Base-by-base conservation (phyloP, 2,329 filamentous ascomycete species). In the Fusarium sublunatum region DNA sequence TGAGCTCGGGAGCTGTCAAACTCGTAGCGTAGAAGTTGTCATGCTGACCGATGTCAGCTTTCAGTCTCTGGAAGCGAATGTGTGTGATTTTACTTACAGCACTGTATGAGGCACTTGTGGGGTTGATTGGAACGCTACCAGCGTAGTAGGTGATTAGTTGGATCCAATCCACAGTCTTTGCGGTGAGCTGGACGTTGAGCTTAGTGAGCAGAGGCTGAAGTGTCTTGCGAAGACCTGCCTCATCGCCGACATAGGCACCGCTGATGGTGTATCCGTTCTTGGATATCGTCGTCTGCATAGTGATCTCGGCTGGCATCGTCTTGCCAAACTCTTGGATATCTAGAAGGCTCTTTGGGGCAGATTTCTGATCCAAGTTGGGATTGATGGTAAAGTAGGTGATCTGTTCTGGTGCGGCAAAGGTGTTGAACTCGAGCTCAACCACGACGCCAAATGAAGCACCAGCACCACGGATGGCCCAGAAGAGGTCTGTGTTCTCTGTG, bases 11-110 rank as follows among this genome's bases (percentile, higher is more conserved):
- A 0, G 72, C 68, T 12, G 67, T 54, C 2, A 75, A 34, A 29
- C 74, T 75, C 19, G 71, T 72, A 1, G 73, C 71, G 8, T 75
- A 75, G 13, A 75, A 73, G 24, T 64, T 73, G 47, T 75, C 71
- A 6, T 71, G 69, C 73, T 75, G 25, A 0, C 0, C 6, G 1
- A 2, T 4, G 49, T 70, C 15, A 69, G 57, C 7, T 8, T 12
- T 0, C 6, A 6, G 4, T 9, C 1, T 2, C 5, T 10, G 6
- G 0, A 1, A 5, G n/a, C 4, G 8, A 2, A n/a, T 3, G 3
- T 3, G 0, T 3, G 2, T 19, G 19, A 2, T 1, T 2, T 1
- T 5, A 58, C 70, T 61, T 65, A 72, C 70, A 31, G 61, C 59
- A 22, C 59, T 54, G 15, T 74, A 70, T 1, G 69, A 56, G 7